Evolutionary conservation across 2,329 filamentous ascomycete species (phyloP), one percentile per base, ranked within the genome.

Genomic region (Endoconidiophora polonica): DNA sequence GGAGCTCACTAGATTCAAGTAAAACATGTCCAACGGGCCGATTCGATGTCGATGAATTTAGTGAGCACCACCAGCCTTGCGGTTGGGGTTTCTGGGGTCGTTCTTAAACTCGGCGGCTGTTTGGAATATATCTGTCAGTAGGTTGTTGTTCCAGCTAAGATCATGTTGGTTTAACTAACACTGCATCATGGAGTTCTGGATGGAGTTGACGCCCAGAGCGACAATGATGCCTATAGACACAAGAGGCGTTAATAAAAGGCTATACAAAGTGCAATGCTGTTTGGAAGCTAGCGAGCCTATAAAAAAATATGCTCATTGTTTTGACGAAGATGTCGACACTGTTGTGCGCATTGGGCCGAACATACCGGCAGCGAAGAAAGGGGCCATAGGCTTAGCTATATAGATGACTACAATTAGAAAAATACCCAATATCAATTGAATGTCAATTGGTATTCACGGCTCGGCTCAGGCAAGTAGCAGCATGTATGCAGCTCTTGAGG

Each of bases 51-150:
- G 18, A 39, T 22, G 33, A 10, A 29, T 36, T 63, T 73, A 75
- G 63, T 75, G 71, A 50, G 60, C 61, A 44, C 62, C 57, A 53
- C 61, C 63, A 51, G 63, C 58, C 65, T 70, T 74, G 58, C 66
- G 67, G 59, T 73, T 71, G 58, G 79, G 80, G 77, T 95, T 95
- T 68, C 88, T 81, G 58, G 88, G 86, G 70, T 96, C 90, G 74
- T 94, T 93, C 81, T 88, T 93, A 79, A 77, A 95, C 73, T 96
- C 86, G 60, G 84, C 85, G 72, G 79, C 90, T 96, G 60, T 56
- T 45, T 23, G 43, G n/a, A 23, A n/a, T 12, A 36, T 39, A 24
- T 40, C 24, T 56, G 52, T 53, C 26, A 54, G 53, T 38, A 45
- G 10, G 16, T 22, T n/a, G 33, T 33, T 16, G 5, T 10, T 18